Evolutionary conservation across 257 asterid genomes (phyloP).

Genomic region (Jacaranda mimosifolia): DNA sequence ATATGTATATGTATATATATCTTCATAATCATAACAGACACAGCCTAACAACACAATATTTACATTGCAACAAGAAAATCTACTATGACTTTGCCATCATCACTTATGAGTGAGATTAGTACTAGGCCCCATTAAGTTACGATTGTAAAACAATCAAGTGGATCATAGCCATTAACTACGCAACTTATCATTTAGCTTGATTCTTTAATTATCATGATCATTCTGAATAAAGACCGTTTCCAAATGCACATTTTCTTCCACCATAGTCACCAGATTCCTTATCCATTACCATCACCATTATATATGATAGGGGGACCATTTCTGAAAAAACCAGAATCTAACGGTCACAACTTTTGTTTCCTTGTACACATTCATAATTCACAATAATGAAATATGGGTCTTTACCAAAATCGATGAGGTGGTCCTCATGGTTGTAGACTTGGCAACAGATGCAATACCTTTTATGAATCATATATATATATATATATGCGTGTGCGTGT

Average conservation of each 20-base stretch:
- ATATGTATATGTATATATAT: too few species aligned
- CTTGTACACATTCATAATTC: neutral
- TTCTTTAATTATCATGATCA: neutral
- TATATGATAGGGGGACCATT: too few species aligned
- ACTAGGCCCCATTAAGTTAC: neutral
- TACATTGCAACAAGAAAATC: neutral
- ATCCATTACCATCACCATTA: neutral
- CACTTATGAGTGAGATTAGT: neutral
- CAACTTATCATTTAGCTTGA: neutral
- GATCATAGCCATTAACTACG: neutral
- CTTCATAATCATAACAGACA: too few species aligned
- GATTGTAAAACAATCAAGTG: neutral
- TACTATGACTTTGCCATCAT: neutral
- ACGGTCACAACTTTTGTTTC: neutral
- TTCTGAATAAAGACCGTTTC: neutral
- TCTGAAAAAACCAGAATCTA: neutral
- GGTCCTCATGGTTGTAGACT: neutral
- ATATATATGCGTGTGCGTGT: too few species aligned
- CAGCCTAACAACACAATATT: too few species aligned
- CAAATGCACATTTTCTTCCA: too few species aligned
- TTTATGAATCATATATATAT: too few species aligned
- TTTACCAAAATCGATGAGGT: neutral
- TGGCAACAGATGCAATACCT: neutral
- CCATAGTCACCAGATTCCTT: neutral
- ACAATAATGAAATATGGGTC: conserved; percentile 2